These are phyloP conservation scores for Styphnolobium japonicum DNA, from an alignment of 306 rosid genomes.

Conservation along the genomic window DNA sequence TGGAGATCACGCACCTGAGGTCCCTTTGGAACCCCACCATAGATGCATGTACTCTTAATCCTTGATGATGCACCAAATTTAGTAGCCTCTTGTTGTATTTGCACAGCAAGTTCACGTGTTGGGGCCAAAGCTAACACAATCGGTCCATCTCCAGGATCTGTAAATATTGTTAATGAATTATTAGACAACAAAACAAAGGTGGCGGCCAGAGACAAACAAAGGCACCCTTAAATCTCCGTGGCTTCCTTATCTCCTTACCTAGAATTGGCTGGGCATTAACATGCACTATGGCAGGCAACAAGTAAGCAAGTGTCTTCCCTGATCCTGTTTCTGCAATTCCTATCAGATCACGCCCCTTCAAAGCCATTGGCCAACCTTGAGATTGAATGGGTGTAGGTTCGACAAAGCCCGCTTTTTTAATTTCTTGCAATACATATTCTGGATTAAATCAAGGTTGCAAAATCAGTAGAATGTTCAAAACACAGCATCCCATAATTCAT, in stretches of 20 bases:
- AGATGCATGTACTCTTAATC: slow-evolving; percentile 93
- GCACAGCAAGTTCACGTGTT: slow-evolving; percentile 97
- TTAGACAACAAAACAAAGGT: not conserved
- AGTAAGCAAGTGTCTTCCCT: slow-evolving; percentile 95
- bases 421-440: slow-evolving; percentile 91
- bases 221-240: not conserved
- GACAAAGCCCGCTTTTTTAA: slow-evolving; percentile 79
- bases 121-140: slow-evolving; percentile 96
- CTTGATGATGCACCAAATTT: slow-evolving; percentile 97
- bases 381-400: slow-evolving; percentile 99
- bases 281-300: slow-evolving; percentile 96
- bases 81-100: slow-evolving; percentile 89
- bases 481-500: not conserved
- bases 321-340: slow-evolving; percentile 99
- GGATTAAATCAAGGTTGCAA: slow-evolving; percentile 18
- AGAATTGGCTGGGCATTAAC: slow-evolving; percentile 96
- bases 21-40: slow-evolving; percentile 99
- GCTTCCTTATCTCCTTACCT: slow-evolving; percentile 41
- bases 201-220: not conserved
- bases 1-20: slow-evolving; percentile 99
- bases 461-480: slow-evolving; percentile 15
- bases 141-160: slow-evolving; percentile 98
- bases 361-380: slow-evolving; percentile 99
- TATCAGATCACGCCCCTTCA: slow-evolving; percentile 91
- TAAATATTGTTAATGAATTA: slow-evolving; percentile 14